Base-by-base conservation (phyloP, 345 rosid species). In the Gossypium anomalum region DNA sequence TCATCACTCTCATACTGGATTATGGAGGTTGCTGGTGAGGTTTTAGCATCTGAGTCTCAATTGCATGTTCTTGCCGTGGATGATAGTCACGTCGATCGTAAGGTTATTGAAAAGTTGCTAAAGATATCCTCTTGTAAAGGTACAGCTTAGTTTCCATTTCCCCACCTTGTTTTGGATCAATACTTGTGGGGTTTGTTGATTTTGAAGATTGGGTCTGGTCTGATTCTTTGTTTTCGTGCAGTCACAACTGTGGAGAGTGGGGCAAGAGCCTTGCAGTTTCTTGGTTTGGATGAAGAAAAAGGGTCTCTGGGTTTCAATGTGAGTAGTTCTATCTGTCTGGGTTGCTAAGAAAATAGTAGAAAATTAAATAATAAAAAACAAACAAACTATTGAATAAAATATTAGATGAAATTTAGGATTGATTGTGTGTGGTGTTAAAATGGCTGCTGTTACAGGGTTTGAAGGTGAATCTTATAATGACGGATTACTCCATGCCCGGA, bases 11-110 rank as follows among this genome's bases (percentile, higher is more conserved):
- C 67, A 0, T 38, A 38, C 11, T 38, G 56, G 70, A 25, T 49
- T 17, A 74, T 41, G 53, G 83, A 78, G 85, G 85, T 83, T 7
- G 84, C 83, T 0, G 86, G 81, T 47, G 87, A 86, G 76, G 79
- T 84, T 67, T 72, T 81, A 43, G 71, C 44, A 41, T 80, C 79
- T 2, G 82, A 70, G 76, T 79, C 87, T 3, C 76, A 80, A 71
- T 82, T 90, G 45, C 98, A 92, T 82, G 97, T 94, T 83, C 98
- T 94, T 20, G 98, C 97, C 55, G 97, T 94, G 3, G 97, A 94
- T 70, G 97, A 94, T 71, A 94, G 98, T 49, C 72, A 80, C 3
- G 94, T 92, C 1, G 98, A 94, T 73, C 83, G 97, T 27, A 92
- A 89, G 67, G 87, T 92, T 67, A 90, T 94, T 48, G 97, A 94